Evolutionary conservation across 768 basidiomycete species (phyloP), one percentile per base, ranked within the genome.

Genomic region (Phylloporus rhodoxanthus): DNA sequence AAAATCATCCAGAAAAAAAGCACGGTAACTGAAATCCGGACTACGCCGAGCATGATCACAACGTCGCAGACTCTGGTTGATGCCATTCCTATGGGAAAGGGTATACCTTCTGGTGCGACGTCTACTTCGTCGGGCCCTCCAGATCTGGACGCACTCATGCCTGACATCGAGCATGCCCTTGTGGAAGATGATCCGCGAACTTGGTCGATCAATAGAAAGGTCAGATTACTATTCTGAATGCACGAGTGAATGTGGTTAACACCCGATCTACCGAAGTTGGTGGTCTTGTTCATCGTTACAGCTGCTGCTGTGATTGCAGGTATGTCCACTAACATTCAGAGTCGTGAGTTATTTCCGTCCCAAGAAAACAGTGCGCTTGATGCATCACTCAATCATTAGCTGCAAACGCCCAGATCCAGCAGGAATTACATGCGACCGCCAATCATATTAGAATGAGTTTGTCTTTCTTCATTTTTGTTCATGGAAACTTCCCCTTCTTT

Each of bases 381-480:
- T 33, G 5, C 9, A n/a, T 4, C 25, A 17, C 17, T 19, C 9
- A 4, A 20, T 30, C 4, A 13, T 7, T 48, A 90, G 87, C 87
- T 25, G 81, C 85, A 6, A 84, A 87, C 25, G 67, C 77, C 17
- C 70, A 81, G 47, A 84, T 88, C 66, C 74, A 86, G 57, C 57
- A 63, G 4, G 73, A 86, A 11, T 70, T 92, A 20, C 75, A 77
- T 30, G 81, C 87, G 3, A 79, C 79, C 0, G 70, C 75, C 29
- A 69, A 74, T 1, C 72, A 85, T 47, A 83, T 92, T 50, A 84
- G 86, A 42, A 70, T 80, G 62, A 84, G 77, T 50, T 66, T 90
- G 19, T 84, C 87, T 0, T 52, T 88, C 11, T 91, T 83, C 64
- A 85, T 90, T 45, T 69, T 85, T 3, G 54, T 83, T 3, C 89